Evolutionary conservation across 345 rosid genomes (phyloP).

Genomic region (Rhodomyrtus tomentosa): DNA sequence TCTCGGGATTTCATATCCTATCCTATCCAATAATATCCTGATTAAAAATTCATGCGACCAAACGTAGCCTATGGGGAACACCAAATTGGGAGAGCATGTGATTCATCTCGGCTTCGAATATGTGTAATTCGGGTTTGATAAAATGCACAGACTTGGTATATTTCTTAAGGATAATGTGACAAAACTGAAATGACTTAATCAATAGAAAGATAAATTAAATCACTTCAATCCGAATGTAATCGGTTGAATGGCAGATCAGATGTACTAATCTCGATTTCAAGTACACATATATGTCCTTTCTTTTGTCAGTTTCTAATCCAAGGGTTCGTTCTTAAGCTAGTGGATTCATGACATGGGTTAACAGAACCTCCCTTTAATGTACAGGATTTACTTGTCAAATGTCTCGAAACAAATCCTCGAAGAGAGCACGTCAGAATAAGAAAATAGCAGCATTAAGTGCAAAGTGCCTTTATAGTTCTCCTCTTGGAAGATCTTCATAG

Average conservation of each 20-base stretch:
- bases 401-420: neutral
- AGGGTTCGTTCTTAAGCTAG: neutral
- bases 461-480: conserved; percentile 2
- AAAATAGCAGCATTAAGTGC: neutral
- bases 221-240: neutral
- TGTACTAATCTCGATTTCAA: neutral
- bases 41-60: too few species aligned
- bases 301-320: neutral
- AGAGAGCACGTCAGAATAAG: neutral
- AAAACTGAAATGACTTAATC: neutral
- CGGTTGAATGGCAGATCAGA: neutral
- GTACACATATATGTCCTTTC: neutral
- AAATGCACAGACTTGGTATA: neutral
- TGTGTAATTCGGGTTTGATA: neutral
- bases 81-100: neutral
- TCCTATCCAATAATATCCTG: too few species aligned
- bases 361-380: neutral
- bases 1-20: too few species aligned
- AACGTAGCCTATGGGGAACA: too few species aligned
- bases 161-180: neutral
- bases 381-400: neutral
- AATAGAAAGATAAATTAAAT: too few species aligned
- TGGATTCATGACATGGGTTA: neutral
- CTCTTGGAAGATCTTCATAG: conserved; percentile 52
- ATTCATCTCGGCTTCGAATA: neutral